phyloP scores from a whole-genome alignment of 2,329 filamentous ascomycete species.

The Chaetomium globosum region DNA sequence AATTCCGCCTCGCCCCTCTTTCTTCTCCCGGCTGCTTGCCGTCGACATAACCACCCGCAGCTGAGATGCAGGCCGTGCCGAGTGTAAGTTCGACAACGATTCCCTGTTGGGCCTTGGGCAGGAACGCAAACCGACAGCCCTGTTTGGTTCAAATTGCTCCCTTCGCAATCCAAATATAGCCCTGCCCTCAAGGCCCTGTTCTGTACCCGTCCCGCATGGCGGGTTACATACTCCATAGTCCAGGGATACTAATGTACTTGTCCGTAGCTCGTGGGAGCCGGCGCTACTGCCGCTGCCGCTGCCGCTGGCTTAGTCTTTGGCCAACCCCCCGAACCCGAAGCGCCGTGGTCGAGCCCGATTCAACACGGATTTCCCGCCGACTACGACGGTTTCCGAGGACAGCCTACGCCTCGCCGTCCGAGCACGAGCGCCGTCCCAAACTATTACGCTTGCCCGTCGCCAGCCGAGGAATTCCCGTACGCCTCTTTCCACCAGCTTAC shows the following conservation, averaged over 20 bases:
- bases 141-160: conserved; percentile 6
- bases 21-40: conserved; percentile 40
- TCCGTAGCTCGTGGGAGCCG: conserved; percentile 61
- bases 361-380: conserved; percentile 41
- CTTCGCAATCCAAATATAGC: not conserved
- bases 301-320: conserved; percentile 62
- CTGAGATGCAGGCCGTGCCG: conserved; percentile 47
- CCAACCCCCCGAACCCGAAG: conserved; percentile 51
- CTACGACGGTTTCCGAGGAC: conserved; percentile 39
- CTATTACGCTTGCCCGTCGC: conserved; percentile 35
- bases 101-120: conserved; percentile 8
- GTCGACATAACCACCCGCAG: conserved; percentile 39
- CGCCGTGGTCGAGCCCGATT: conserved; percentile 40
- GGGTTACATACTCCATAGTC: not conserved
- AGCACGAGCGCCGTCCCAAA: conserved; percentile 49
- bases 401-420: conserved; percentile 46
- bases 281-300: conserved; percentile 63
- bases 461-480: conserved; percentile 40
- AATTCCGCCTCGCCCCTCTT: conserved; percentile 40
- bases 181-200: conserved; percentile 2
- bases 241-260: conserved; percentile 28
- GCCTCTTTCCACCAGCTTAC: conserved; percentile 37
- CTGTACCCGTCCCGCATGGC: not conserved
- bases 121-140: conserved; percentile 14
- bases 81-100: conserved; percentile 49